Conservation (phyloP, 129 eudicot species). For the Dittrichia graveolens region DNA sequence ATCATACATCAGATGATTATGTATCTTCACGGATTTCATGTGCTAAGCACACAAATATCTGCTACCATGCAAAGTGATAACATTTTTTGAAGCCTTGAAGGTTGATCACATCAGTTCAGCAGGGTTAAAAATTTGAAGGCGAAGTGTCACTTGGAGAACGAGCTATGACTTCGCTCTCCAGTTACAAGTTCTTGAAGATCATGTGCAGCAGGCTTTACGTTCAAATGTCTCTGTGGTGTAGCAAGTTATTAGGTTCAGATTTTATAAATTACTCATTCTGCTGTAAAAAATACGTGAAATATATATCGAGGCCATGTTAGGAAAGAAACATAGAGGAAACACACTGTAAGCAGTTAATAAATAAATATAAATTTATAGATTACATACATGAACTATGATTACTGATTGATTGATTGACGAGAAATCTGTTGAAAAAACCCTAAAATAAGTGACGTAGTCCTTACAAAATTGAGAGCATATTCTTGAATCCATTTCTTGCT, state of each 20-base stretch:
- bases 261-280: neutral
- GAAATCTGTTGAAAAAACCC: neutral
- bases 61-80: neutral
- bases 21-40: too few species aligned
- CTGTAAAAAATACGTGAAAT: too few species aligned
- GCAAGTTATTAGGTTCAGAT: too few species aligned
- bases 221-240: neutral
- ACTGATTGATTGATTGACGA: neutral
- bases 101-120: neutral
- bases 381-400: neutral
- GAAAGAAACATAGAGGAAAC: neutral
- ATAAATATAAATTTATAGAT: neutral
- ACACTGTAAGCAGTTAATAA: too few species aligned
- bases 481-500: neutral
- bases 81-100: neutral
- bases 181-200: neutral
- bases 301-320: neutral
- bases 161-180: too few species aligned
- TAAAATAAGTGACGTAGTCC: neutral
- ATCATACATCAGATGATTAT: too few species aligned
- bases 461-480: neutral
- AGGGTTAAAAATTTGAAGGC: neutral
- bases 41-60: too few species aligned
- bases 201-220: neutral
- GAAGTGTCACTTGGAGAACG: too few species aligned